Evolutionary conservation across 2,329 filamentous ascomycete species (phyloP).

Genomic region (Penicillium sp.): DNA sequence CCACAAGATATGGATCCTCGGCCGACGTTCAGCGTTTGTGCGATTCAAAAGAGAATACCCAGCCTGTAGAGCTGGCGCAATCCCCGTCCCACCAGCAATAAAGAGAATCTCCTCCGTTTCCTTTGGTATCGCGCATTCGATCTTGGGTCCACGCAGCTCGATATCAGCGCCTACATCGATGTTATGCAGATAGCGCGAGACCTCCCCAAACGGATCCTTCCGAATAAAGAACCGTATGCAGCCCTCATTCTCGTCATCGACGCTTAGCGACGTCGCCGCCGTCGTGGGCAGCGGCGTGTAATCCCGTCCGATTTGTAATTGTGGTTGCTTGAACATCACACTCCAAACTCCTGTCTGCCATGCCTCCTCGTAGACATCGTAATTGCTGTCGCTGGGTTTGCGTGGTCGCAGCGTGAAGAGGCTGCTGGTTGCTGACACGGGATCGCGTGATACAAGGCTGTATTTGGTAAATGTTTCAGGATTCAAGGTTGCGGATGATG

Average conservation of each 20-base stretch:
- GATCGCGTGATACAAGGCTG: constrained; percentile 41
- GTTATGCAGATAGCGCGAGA: constrained; percentile 74
- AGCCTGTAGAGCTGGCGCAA: constrained; percentile 83
- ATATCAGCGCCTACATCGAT: constrained; percentile 62
- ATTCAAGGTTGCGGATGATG: constrained; percentile 31
- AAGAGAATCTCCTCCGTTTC: constrained; percentile 66
- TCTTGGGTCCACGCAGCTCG: constrained; percentile 74
- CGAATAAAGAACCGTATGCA: constrained; percentile 72
- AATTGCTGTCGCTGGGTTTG: constrained; percentile 30
- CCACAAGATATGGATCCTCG: constrained; percentile 73
- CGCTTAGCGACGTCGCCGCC: constrained; percentile 21
- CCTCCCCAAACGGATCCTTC: constrained; percentile 74
- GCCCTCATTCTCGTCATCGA: constrained; percentile 34
- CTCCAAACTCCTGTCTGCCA: constrained; percentile 73
- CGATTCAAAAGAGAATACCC: constrained; percentile 56
- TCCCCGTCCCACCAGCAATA: constrained; percentile 86
- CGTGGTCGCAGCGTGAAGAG: constrained; percentile 45
- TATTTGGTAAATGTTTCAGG: constrained; percentile 42
- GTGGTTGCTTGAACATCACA: constrained; percentile 90
- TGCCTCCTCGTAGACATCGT: constrained; percentile 43
- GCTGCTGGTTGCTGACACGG: constrained; percentile 47
- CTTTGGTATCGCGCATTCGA: constrained; percentile 62
- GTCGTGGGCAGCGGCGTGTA: constrained; percentile 74
- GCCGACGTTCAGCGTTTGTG: constrained; percentile 30
- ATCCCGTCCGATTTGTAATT: constrained; percentile 83